Percentiles rank a stretch among this genome's conserved stretches.
Conservation (phyloP, 768 basidiomycete species). For the Imleria badia region DNA sequence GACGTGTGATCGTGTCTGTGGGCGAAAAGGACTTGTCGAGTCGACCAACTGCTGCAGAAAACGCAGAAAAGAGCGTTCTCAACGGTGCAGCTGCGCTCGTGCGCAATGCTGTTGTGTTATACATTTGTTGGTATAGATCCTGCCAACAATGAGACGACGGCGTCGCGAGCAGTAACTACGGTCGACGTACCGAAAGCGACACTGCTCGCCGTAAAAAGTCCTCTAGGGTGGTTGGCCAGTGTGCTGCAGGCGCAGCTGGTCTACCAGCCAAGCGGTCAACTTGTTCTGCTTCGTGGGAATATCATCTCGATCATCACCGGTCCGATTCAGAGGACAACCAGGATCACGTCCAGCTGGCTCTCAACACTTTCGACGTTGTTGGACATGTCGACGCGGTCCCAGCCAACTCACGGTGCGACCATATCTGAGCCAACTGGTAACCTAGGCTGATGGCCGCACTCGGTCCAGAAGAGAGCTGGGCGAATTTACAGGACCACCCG, state of each 20-base stretch:
- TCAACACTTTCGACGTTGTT: too few species aligned
- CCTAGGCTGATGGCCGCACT: too few species aligned
- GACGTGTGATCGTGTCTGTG: constrained; percentile 55
- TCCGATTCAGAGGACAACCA: too few species aligned
- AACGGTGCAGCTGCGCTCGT: neutral
- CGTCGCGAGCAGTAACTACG: neutral
- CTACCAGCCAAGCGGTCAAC: neutral
- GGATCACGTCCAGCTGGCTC: too few species aligned
- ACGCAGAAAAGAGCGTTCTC: constrained; percentile 38
- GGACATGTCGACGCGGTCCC: neutral
- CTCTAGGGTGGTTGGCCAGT: neutral
- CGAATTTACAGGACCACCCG: too few species aligned
- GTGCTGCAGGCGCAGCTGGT: neutral
- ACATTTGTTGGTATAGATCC: constrained; percentile 4
- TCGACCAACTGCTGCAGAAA: constrained; percentile 60
- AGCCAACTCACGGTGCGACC: neutral
- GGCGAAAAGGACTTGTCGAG: constrained; percentile 81
- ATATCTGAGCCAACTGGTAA: too few species aligned
- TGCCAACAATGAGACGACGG: neutral
- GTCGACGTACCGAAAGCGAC: neutral
- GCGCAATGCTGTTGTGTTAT: constrained; percentile 4
- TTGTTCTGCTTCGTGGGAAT: neutral
- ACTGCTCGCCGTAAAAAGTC: neutral
- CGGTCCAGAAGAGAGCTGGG: too few species aligned
- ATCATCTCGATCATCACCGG: too few species aligned